A percentile compares a stretch with the other conserved stretches of the same genome.
phyloP scores from a whole-genome alignment of 345 rosid species.

The Hirschfeldia incana region DNA sequence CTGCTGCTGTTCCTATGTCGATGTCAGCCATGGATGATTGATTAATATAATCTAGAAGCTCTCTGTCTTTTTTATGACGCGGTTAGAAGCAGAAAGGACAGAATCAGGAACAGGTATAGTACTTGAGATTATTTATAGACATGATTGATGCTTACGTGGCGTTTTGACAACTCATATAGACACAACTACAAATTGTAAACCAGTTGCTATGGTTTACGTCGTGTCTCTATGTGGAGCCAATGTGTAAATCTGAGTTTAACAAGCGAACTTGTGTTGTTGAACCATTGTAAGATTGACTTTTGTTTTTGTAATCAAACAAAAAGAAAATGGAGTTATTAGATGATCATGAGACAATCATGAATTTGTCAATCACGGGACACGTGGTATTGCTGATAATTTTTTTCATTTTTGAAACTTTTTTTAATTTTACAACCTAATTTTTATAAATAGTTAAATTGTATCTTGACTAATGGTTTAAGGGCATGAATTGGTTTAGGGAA shows the following conservation, averaged over 20 bases:
- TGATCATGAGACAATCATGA: not conserved
- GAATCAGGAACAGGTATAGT: constrained; percentile 21
- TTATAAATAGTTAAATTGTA: not conserved
- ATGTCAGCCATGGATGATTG: not conserved
- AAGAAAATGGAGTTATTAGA: not conserved
- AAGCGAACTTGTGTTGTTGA: not conserved
- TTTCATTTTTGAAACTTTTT: not conserved
- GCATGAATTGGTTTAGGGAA: too few species aligned
- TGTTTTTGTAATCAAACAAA: not conserved
- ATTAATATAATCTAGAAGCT: not conserved
- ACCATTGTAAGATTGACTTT: not conserved
- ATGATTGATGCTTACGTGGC: constrained; percentile 13
- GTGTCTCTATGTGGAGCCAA: not conserved
- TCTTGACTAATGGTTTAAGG: too few species aligned
- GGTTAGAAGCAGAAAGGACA: not conserved
- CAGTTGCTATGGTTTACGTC: not conserved
- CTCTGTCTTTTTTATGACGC: constrained; percentile 23
- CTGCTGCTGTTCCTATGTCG: not conserved
- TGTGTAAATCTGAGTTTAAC: not conserved
- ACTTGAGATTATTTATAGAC: constrained; percentile 30
- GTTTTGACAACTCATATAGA: not conserved
- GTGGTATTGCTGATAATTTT: not conserved
- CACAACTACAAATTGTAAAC: not conserved
- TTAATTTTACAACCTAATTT: not conserved
- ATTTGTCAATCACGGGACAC: not conserved